phyloP scores from a whole-genome alignment of 768 basidiomycete genomes.

The Pulveroboletus frians region DNA sequence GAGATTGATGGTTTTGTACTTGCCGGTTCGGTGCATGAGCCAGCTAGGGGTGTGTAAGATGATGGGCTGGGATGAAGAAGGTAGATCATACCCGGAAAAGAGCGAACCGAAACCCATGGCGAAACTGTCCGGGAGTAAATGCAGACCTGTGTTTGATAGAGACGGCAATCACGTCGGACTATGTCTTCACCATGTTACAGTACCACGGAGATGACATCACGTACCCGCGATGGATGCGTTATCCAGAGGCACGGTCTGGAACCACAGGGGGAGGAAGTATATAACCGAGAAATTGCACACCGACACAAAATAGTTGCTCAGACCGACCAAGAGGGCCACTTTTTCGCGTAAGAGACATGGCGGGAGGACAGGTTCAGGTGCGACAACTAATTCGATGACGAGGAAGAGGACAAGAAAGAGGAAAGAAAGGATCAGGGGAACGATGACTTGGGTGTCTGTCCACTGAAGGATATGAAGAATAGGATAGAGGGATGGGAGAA shows the following conservation, averaged over 20 bases:
- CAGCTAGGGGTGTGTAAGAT: no score
- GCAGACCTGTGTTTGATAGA: conserved; percentile 30
- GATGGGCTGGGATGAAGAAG: background rate
- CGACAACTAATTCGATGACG: conserved; percentile 53
- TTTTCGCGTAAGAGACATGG: conserved; percentile 57
- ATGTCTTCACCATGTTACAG: background rate
- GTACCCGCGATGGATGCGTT: conserved; percentile 62
- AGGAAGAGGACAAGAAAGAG: conserved; percentile 52
- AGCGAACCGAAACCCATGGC: conserved; percentile 47
- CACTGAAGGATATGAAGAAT: conserved; percentile 37
- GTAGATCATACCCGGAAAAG: conserved; percentile 39
- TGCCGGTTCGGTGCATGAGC: conserved; percentile 43
- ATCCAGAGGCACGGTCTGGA: conserved; percentile 68
- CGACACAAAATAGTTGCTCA: conserved; percentile 68
- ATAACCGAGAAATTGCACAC: conserved; percentile 70
- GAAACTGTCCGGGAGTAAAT: conserved; percentile 46
- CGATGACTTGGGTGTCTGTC: conserved; percentile 47
- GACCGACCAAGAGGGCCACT: conserved; percentile 65
- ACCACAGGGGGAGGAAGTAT: conserved; percentile 79
- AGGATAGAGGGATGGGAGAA: background rate
- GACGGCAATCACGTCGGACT: background rate
- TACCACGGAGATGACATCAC: background rate
- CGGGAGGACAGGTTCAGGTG: conserved; percentile 67
- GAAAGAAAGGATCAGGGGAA: conserved; percentile 40
- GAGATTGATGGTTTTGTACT: conserved; percentile 43